Evolutionary conservation across 306 rosid genomes (phyloP).

Genomic region (Cucurbita argyrosperma): DNA sequence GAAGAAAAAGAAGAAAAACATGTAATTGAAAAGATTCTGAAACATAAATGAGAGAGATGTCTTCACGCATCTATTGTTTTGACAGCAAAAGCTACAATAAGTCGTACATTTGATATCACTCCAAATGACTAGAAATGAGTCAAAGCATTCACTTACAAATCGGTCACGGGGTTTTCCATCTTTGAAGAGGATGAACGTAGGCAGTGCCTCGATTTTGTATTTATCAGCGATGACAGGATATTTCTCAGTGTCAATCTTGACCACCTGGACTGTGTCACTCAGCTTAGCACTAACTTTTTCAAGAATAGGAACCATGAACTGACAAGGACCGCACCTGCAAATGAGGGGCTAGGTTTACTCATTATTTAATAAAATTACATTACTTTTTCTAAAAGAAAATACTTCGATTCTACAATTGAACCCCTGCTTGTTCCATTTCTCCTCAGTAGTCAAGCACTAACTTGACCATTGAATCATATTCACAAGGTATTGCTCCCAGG

Average conservation of each 20-base stretch:
- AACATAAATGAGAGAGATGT: background rate
- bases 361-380: background rate
- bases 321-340: slow-evolving; percentile 98
- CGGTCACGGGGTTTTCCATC: slow-evolving; percentile 71
- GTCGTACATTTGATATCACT: background rate
- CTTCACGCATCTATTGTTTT: background rate
- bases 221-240: slow-evolving; percentile 67
- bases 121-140: background rate
- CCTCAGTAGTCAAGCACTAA: background rate
- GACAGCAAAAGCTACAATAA: background rate
- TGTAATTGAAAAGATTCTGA: background rate
- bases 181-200: slow-evolving; percentile 79
- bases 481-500: background rate
- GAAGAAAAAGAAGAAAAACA: background rate
- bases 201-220: slow-evolving; percentile 75
- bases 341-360: slow-evolving; percentile 11
- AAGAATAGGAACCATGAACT: slow-evolving; percentile 79
- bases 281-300: slow-evolving; percentile 55
- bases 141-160: slow-evolving; percentile 44
- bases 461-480: background rate
- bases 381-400: background rate
- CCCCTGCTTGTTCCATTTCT: background rate
- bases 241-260: slow-evolving; percentile 90
- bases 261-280: slow-evolving; percentile 50
- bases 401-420: background rate